Percentiles rank a stretch among this genome's conserved stretches.
Evolutionary conservation across 2,329 filamentous ascomycete genomes (phyloP).

Genomic region (Exutisphaerella laricina): DNA sequence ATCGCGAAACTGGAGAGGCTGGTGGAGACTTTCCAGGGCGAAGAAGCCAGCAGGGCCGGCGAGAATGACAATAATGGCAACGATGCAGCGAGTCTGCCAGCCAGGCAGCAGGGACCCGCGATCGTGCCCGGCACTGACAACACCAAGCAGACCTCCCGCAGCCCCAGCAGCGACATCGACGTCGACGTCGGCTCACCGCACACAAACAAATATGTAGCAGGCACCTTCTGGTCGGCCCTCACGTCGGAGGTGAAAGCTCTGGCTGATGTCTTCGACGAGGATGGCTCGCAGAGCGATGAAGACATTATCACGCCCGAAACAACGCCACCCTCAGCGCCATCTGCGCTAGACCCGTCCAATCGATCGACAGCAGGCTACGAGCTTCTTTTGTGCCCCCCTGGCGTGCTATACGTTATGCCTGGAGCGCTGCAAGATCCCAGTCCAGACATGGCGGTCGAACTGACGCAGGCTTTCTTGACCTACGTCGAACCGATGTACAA

Average conservation of each 20-base stretch:
- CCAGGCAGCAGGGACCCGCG: background rate
- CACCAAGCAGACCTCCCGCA: constrained; percentile 1
- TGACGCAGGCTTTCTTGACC: constrained; percentile 22
- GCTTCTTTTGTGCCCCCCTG: constrained; percentile 30
- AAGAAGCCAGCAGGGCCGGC: constrained; percentile 12
- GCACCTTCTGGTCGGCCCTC: constrained; percentile 31
- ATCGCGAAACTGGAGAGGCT: constrained; percentile 23
- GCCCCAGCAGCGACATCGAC: constrained; percentile 10
- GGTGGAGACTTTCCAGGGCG: constrained; percentile 21
- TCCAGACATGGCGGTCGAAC: constrained; percentile 11
- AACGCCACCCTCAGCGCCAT: constrained; percentile 11
- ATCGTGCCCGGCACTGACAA: background rate
- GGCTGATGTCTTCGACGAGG: constrained; percentile 30
- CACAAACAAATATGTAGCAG: constrained; percentile 29
- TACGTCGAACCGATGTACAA: constrained; percentile 30
- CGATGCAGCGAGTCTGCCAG: too few relatives aligned
- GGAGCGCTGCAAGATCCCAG: constrained; percentile 28
- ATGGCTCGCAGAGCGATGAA: constrained; percentile 16
- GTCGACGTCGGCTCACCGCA: constrained; percentile 11
- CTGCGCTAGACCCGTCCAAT: constrained; percentile 9
- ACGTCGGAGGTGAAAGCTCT: constrained; percentile 31
- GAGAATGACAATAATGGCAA: background rate
- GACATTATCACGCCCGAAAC: constrained; percentile 17
- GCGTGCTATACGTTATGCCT: constrained; percentile 30
- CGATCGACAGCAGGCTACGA: constrained; percentile 21